Conservation (phyloP, 352 stramenopile genomes). For the Phytophthora europaea region DNA sequence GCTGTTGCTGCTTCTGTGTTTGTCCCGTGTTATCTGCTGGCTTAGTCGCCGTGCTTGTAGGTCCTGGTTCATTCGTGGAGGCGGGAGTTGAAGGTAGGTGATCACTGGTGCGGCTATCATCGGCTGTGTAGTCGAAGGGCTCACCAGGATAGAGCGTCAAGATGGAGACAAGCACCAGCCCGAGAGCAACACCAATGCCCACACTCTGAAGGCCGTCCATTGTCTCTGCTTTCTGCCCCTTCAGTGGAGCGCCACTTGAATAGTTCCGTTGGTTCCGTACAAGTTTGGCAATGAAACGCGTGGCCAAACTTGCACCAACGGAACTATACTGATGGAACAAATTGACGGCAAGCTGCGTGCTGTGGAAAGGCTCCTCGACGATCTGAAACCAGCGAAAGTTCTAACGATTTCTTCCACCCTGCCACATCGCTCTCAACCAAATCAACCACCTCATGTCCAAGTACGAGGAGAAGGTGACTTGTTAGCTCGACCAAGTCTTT, state of each 20-base stretch:
- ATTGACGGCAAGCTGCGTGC: too few relatives aligned
- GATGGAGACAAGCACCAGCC: conserved; percentile 52
- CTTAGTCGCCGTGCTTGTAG: neutral
- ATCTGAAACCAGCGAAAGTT: too few relatives aligned
- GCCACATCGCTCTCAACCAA: too few relatives aligned
- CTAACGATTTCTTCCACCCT: too few relatives aligned
- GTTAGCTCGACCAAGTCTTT: too few relatives aligned
- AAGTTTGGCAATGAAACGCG: neutral
- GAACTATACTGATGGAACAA: too few relatives aligned
- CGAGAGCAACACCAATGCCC: conserved; percentile 48
- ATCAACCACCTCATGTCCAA: too few relatives aligned
- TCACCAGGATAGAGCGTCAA: conserved; percentile 64
- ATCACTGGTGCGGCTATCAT: neutral
- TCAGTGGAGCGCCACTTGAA: conserved; percentile 10
- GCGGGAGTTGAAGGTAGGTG: neutral
- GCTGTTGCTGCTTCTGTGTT: conserved; percentile 11
- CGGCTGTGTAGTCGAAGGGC: conserved; percentile 61
- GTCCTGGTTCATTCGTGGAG: neutral
- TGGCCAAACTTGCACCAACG: neutral
- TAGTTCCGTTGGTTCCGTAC: neutral
- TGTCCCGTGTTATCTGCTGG: neutral
- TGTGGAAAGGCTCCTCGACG: too few relatives aligned
- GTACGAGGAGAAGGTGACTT: too few relatives aligned
- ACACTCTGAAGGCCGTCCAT: conserved; percentile 67
- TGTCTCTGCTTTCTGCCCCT: neutral